Evolutionary conservation across 495 filamentous ascomycete species (phyloP), one percentile per base, ranked within the genome.

Genomic region (Bacidia gigantensis): DNA sequence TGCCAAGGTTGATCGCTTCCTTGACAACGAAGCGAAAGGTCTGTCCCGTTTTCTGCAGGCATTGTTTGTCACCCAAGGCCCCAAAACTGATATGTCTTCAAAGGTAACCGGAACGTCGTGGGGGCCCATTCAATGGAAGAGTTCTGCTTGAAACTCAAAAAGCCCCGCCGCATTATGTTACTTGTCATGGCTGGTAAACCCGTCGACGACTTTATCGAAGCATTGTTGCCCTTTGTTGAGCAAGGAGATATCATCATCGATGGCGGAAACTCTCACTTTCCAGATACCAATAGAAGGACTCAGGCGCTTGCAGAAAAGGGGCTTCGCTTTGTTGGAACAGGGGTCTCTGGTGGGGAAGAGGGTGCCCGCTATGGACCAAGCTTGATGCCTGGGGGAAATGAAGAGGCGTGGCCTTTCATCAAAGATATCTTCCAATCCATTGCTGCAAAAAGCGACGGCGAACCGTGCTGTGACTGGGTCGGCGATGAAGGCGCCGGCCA

Each of bases 341-440:
- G 92, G 82, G 92, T 98, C 54, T 98, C 92, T 53, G 92, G 92
- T 71, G 92, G 92, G 76, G 92, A 98, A 78, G 92, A 98, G 78
- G 92, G 92, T 78, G 92, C 92, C 61, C 84, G 92, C 56, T 95
- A 89, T 67, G 92, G 92, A 35, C 92, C 92, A 59, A 95, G 89
- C 57, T 73, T 98, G 68, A 98, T 98, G 92, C 92, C 92, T 51
- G 92, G 92, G 75, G 92, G 92, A 68, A 86, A 95, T 71, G 89
- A 96, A 76, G 86, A 85, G 65, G 92, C 92, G 38, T 98, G 92
- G 92, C 93, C 92, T 51, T 82, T 85, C 72, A 89, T 98, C 74
- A 98, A 98, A 81, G 89, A 96, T 63, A 84, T 98, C 64, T 92
- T 98, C 77, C 92, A 98, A 76, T 84, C 79, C 76, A 94, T 98